phyloP scores from a whole-genome alignment of 495 filamentous ascomycete genomes.

The Lepraria neglecta region DNA sequence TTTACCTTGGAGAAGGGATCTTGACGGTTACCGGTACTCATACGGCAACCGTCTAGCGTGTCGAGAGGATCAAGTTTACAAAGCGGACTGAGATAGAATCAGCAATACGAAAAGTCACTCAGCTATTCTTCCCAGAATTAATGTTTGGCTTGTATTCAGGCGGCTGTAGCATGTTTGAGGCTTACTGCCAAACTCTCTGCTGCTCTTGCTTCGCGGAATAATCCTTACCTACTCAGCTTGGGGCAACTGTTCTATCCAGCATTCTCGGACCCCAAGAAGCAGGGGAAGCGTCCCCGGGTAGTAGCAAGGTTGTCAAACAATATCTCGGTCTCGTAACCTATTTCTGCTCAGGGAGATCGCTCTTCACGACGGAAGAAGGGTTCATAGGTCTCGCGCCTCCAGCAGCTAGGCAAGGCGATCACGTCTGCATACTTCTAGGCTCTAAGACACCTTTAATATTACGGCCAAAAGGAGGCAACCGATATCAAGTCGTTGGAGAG shows the following conservation, averaged over 20 bases:
- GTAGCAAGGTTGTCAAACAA: neutral
- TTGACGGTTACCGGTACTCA: conserved; percentile 5
- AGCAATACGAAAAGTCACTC: neutral
- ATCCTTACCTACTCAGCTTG: neutral
- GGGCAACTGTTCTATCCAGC: neutral
- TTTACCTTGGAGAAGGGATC: neutral
- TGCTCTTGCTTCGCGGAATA: neutral
- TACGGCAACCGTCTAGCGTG: neutral
- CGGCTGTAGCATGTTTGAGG: conserved; percentile 9
- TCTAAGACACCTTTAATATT: conserved; percentile 16
- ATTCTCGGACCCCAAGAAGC: neutral
- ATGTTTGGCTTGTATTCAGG: neutral
- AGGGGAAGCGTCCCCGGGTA: too few relatives aligned
- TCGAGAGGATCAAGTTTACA: neutral
- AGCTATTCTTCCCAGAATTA: neutral
- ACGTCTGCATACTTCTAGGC: conserved; percentile 20
- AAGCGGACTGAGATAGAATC: neutral
- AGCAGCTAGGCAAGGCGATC: conserved; percentile 16
- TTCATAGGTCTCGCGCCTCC: conserved; percentile 17
- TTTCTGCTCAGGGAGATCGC: neutral
- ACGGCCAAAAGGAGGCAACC: neutral
- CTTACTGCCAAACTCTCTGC: conserved; percentile 4
- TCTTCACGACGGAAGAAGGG: conserved; percentile 19
- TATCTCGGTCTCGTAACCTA: neutral
- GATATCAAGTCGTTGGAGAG: conserved; percentile 19